Conservation (phyloP, 805 yeast genomes). For the Candida golubevii region DNA sequence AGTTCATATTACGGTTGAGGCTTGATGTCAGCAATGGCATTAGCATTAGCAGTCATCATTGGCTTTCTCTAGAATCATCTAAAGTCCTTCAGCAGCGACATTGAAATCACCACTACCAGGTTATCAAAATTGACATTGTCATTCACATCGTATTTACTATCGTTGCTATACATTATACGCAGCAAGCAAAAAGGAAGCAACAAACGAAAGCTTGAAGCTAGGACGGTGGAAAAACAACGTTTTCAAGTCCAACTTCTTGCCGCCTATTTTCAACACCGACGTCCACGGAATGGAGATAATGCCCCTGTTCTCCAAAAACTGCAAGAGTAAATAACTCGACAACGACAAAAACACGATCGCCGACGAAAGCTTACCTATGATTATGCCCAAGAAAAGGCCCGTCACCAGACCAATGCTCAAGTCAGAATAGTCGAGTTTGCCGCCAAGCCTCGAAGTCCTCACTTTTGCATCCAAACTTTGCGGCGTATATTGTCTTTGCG, state of each 20-base stretch:
- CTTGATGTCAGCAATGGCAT: too few relatives aligned
- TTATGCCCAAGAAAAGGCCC: conserved; percentile 55
- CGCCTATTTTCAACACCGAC: conserved; percentile 29
- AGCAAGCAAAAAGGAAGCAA: conserved; percentile 52
- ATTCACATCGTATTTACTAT: not conserved
- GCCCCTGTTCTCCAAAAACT: conserved; percentile 55
- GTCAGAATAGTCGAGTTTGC: conserved; percentile 54
- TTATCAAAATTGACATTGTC: not conserved
- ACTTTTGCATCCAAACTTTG: conserved; percentile 9
- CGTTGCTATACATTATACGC: conserved; percentile 42
- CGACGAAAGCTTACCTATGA: conserved; percentile 57
- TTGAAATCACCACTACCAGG: too few relatives aligned
- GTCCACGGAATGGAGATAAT: conserved; percentile 47
- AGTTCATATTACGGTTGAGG: too few relatives aligned
- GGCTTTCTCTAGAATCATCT: too few relatives aligned
- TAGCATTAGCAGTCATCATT: too few relatives aligned
- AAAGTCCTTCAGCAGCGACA: too few relatives aligned
- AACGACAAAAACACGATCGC: conserved; percentile 48
- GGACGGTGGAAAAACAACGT: conserved; percentile 54
- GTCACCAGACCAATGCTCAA: conserved; percentile 59
- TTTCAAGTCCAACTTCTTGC: conserved; percentile 40
- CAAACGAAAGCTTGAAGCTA: conserved; percentile 56
- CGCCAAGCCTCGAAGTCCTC: conserved; percentile 29
- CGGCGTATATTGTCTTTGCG: conserved; percentile 11
- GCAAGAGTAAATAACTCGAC: conserved; percentile 38